Evolutionary conservation across 1,284 basidiomycete species (phyloP).

Genomic region (Peniophora sp.): DNA sequence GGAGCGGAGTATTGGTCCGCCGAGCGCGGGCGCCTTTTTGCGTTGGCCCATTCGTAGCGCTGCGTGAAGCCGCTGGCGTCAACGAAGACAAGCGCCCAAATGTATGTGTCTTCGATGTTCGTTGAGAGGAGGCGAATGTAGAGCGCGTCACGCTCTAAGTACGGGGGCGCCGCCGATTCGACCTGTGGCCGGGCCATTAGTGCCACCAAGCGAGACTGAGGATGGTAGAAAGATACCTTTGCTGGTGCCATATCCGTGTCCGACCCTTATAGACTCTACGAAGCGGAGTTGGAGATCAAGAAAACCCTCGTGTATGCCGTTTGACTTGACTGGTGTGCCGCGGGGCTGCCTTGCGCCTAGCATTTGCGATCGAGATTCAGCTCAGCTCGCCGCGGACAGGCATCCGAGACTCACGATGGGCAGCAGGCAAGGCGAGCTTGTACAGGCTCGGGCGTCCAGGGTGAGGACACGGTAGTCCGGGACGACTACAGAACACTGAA

Average conservation of each 20-base stretch:
- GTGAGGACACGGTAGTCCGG: too few relatives aligned
- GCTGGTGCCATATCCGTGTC: not conserved
- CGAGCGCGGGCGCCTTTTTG: constrained; percentile 2
- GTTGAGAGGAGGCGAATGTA: constrained; percentile 12
- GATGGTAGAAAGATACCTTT: not conserved
- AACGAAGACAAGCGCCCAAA: constrained; percentile 10
- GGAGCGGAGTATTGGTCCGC: not conserved
- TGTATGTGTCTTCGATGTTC: constrained; percentile 10
- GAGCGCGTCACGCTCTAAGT: constrained; percentile 11
- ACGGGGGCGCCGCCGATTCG: not conserved
- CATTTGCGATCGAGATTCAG: too few relatives aligned
- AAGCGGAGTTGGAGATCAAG: not conserved
- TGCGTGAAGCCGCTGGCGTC: constrained; percentile 5
- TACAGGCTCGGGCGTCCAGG: too few relatives aligned
- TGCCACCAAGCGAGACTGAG: not conserved
- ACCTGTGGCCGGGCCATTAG: not conserved
- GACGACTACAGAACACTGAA: too few relatives aligned
- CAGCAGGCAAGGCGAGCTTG: too few relatives aligned
- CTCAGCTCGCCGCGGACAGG: too few relatives aligned
- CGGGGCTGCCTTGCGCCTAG: not conserved
- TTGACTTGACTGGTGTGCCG: not conserved
- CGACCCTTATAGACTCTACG: not conserved
- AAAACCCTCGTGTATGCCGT: not conserved
- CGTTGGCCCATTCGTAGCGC: constrained; percentile 7
- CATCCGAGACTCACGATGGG: too few relatives aligned